Percentiles rank a stretch among this genome's conserved stretches.
Conservation (phyloP, 352 stramenopile species). For the Phytophthora sojae region DNA sequence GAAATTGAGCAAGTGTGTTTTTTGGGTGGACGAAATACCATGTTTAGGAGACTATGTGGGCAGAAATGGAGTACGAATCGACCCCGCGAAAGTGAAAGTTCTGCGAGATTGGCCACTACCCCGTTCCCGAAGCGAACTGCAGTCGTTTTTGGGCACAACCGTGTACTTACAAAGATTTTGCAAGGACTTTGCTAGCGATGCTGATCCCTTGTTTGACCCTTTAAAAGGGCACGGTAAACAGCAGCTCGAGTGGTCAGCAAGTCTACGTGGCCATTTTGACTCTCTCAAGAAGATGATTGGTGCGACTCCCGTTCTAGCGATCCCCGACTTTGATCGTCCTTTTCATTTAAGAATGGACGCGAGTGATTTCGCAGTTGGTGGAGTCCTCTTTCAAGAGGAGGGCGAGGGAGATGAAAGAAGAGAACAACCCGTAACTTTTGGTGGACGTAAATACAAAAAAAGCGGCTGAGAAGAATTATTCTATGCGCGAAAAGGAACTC, state of each 20-base stretch:
- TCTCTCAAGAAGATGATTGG: slow-evolving; percentile 2
- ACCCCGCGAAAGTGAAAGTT: slow-evolving; percentile 30
- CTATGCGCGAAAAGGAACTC: slow-evolving; percentile 22
- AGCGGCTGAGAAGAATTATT: slow-evolving; percentile 13
- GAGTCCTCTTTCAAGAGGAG: slow-evolving; percentile 14
- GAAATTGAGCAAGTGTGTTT: slow-evolving; percentile 36
- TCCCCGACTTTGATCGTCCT: slow-evolving; percentile 5
- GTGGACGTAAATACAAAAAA: slow-evolving; percentile 20
- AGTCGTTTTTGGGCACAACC: slow-evolving; percentile 13
- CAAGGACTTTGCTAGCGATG: slow-evolving; percentile 12
- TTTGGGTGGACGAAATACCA: slow-evolving; percentile 30
- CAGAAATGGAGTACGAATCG: slow-evolving; percentile 23
- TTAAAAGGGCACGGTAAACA: not conserved
- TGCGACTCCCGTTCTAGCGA: slow-evolving; percentile 4
- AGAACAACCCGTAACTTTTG: slow-evolving; percentile 15
- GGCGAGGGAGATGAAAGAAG: not conserved
- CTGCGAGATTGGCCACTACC: slow-evolving; percentile 25
- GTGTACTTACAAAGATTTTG: slow-evolving; percentile 22
- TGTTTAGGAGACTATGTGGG: slow-evolving; percentile 31
- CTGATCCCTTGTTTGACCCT: slow-evolving; percentile 17
- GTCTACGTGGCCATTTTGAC: not conserved
- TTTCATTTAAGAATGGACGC: slow-evolving; percentile 17
- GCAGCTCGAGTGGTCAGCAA: not conserved
- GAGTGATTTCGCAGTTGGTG: slow-evolving; percentile 10
- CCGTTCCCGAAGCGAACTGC: slow-evolving; percentile 13